Conservation (phyloP, 257 asterid genomes). For the Striga asiatica region DNA sequence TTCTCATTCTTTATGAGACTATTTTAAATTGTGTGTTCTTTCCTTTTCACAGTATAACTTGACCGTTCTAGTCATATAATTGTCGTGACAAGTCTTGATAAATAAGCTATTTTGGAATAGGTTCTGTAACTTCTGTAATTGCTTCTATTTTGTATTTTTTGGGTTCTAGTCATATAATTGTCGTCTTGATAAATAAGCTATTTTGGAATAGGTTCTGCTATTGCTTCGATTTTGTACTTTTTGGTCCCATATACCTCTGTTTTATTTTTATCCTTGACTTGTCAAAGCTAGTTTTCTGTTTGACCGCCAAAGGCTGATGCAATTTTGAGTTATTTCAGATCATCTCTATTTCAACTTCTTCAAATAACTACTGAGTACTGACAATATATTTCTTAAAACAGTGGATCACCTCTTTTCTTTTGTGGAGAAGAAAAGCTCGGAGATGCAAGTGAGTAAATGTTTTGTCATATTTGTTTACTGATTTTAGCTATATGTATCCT, state of each 20-base stretch:
- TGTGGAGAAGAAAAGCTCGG: conserved; percentile 82
- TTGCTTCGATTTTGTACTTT: background rate
- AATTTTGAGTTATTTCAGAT: background rate
- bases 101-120: background rate
- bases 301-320: background rate
- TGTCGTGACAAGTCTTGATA: background rate
- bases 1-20: too few relatives aligned
- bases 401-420: conserved; percentile 60
- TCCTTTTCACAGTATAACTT: too few relatives aligned
- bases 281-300: conserved; percentile 2
- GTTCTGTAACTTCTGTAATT: too few relatives aligned
- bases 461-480: background rate
- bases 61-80: too few relatives aligned
- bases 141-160: background rate
- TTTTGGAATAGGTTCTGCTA: background rate
- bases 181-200: background rate
- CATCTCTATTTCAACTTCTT: background rate
- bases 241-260: background rate
- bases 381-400: conserved; percentile 28
- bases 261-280: background rate
- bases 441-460: conserved; percentile 70
- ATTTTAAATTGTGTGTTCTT: too few relatives aligned
- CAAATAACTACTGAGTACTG: too few relatives aligned
- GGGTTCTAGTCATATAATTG: too few relatives aligned
- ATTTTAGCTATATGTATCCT: too few relatives aligned